Percentiles rank a stretch among this genome's conserved stretches.
Conservation (phyloP, 2,329 filamentous ascomycete species). For the Botryotinia convoluta region DNA sequence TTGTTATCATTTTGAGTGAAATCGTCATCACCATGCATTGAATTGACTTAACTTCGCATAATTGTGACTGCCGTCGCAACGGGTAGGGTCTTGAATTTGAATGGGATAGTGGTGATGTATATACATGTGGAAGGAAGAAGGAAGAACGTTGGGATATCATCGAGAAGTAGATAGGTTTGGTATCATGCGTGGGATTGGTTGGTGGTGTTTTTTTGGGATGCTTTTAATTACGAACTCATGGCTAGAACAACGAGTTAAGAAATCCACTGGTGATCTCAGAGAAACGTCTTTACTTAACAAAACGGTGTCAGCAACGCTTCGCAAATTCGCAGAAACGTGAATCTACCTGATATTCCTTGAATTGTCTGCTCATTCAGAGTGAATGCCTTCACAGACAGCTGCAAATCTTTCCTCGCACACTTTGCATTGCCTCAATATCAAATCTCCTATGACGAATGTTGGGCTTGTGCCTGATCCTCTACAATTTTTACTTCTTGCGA, state of each 20-base stretch:
- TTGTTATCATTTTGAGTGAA: background rate
- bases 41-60: background rate
- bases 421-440: background rate
- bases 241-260: background rate
- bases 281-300: background rate
- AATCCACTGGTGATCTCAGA: background rate
- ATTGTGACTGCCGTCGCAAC: background rate
- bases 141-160: background rate
- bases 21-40: background rate
- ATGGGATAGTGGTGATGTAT: background rate
- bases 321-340: too few relatives aligned
- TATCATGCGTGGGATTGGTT: background rate
- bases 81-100: background rate
- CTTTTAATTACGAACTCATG: too few relatives aligned
- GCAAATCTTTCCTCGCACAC: background rate
- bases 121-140: background rate
- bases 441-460: background rate
- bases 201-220: background rate
- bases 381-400: background rate
- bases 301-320: background rate
- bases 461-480: background rate
- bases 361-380: background rate
- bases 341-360: background rate
- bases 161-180: background rate
- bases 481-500: background rate